Base-by-base conservation (phyloP, 139 green algal species). In the Micromonas commoda region DNA sequence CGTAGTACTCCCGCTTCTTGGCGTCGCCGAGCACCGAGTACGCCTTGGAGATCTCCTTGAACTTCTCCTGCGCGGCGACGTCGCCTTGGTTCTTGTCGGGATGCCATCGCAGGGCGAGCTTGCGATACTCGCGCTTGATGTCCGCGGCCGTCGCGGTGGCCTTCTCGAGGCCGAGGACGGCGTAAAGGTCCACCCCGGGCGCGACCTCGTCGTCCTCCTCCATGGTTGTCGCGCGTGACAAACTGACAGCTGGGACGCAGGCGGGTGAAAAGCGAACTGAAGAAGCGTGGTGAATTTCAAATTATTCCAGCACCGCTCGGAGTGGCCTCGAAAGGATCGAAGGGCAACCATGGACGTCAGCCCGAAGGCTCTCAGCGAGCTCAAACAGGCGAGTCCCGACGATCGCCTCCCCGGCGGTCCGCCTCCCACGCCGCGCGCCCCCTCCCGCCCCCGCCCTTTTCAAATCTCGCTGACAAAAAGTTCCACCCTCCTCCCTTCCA, bases 61-160 rank as follows among this genome's bases (percentile, higher is more conserved):
- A 81, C 26, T 24, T 33, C 24, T 33, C 34, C 3, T 45, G 2
- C 4, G 34, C 76, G 20, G 20, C 72, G 13, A 16, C 72, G 72
- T 79, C 51, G 29, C 37, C 64, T 16, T 51, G 51, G 28, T 86
- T 86, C 73, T 89, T 89, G 71, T 89, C 85, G 3, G 85, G 85
- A 63, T 89, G 85, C 65, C 63, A 87, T 32, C 77, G 19, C n/a
- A 84, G 23, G 2, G 85, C 85, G 6, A 89, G 84, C 34, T 71
- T 72, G 51, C 83, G 76, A 57, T 88, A 89, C 29, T 77, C 75
- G 16, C 38, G 37, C 39, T 71, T 82, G 67, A 88, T 79, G 20
- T 88, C 84, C 32, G 81, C 80, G 13, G 38, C 21, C 0, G 75
- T 81, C 16, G 84, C 84, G 4, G 31, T 45, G 32, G 66, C 34